A percentile compares a stretch with the other conserved stretches of the same genome.
phyloP scores from a whole-genome alignment of 2,329 filamentous ascomycete species.

The Alternaria hordeiaustralica region DNA sequence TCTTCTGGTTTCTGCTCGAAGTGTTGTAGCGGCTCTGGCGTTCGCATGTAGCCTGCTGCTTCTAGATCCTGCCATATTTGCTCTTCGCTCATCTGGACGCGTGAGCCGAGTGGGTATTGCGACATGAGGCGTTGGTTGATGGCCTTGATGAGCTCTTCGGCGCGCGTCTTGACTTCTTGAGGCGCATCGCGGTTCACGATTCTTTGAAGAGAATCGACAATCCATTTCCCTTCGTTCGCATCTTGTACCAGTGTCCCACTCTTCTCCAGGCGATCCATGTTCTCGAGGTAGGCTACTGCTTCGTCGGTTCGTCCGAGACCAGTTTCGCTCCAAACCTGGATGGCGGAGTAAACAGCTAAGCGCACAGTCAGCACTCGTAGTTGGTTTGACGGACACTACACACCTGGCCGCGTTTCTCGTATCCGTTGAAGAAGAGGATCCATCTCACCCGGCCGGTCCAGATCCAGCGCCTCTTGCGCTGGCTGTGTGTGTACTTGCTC shows the following conservation, averaged over 20 bases:
- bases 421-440: constrained; percentile 42
- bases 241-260: constrained; percentile 36
- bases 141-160: constrained; percentile 34
- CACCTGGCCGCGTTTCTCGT: constrained; percentile 43
- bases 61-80: constrained; percentile 39
- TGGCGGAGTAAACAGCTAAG: constrained; percentile 40
- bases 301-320: constrained; percentile 36
- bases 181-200: constrained; percentile 34
- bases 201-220: constrained; percentile 40
- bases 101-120: constrained; percentile 37
- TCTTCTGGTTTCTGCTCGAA: constrained; percentile 36
- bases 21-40: constrained; percentile 20
- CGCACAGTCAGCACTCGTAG: constrained; percentile 20
- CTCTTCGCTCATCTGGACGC: constrained; percentile 29
- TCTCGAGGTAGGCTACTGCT: constrained; percentile 33
- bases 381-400: constrained; percentile 26
- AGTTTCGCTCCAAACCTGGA: constrained; percentile 44
- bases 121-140: constrained; percentile 48
- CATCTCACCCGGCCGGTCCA: constrained; percentile 32
- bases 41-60: constrained; percentile 38
- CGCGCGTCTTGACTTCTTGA: constrained; percentile 32
- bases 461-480: constrained; percentile 22
- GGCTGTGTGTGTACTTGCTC: constrained; percentile 22
- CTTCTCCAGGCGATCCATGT: constrained; percentile 33
- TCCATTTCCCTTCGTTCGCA: constrained; percentile 42